Evolutionary conservation across 495 filamentous ascomycete genomes (phyloP), one percentile per base, ranked within the genome.

Genomic region (Aspergillus mulundensis): DNA sequence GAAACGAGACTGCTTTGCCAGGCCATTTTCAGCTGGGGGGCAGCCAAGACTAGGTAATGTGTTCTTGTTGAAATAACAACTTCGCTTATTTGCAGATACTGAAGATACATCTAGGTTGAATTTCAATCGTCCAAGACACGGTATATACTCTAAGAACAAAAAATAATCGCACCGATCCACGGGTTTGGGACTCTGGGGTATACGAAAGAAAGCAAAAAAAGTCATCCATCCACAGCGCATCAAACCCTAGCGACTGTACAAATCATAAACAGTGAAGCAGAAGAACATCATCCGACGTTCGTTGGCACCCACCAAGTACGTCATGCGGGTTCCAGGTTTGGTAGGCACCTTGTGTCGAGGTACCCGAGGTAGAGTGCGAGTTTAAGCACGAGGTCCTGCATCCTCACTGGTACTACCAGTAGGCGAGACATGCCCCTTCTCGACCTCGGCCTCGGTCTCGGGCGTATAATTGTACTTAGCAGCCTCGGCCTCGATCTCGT

Each of bases 401-500:
- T 36, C 7, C 12, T 36, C 32, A 36, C 32, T 36, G 32, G 32
- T 36, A 23, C 23, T n/a, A 32, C 59, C 56, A n/a, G 52, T 42
- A 18, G 39, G 40, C 19, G 48, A 40, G 20, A 50, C 18, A 58
- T 39, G 18, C 20, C 53, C 64, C 63, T 73, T 70, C 66, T 72
- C 72, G 1, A 60, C 30, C 36, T 72, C 72, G 14, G 25, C 43
- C n/a, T 49, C 40, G n/a, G 40, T 41, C 28, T 40, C 59, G 53
- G 19, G 63, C 80, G 46, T 85, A 81, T 7, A 50, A 12, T 85
- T 85, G 61, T 89, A 88, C 61, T 78, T 73, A 32, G 77, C 61
- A 11, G 83, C 83, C 61, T 85, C 82, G 48, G 68, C 66, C 67
- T 90, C 86, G 21, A 89, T 75, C 65, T 89, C 82, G 23, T 80